Base-by-base conservation (phyloP, 1,139 yeast species). In the Nakaseomyces nivariensis region DNA sequence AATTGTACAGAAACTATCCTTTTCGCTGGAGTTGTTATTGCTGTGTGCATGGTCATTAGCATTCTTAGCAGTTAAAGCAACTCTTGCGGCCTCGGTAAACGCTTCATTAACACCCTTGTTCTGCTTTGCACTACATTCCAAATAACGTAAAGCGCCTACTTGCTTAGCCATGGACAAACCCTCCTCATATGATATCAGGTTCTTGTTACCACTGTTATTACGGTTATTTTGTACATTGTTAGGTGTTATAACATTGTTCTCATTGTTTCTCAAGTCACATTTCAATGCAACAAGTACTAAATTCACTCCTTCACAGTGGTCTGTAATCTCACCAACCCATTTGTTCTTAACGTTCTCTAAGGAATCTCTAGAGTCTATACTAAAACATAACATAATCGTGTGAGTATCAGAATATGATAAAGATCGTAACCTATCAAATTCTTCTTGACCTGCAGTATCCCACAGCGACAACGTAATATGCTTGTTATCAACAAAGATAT, bases 401-500 rank as follows among this genome's bases (percentile, higher is more conserved):
- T 92, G 97, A 5, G 98, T 92, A 66, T 92, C 98, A 24, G 94
- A 82, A 67, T 92, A 92, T 41, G 95, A 84, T 56, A 90, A 73
- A 1, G 96, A 85, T 64, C 97, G 78, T 64, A 90, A 74, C 55
- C 97, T 76, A 67, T 92, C 98, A 63, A 90, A 92, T 71, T 92
- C 98, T 71, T 92, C 98, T 72, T 92, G 98, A 5, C 98, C 98
- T 4, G 98, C 98, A 5, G 98, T 92, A 66, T 92, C 98, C 98
- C 98, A 92, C 51, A 92, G 74, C 29, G 97, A 88, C 55, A 92
- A 72, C 63, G 90, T 95, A 60, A 92, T 86, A 48, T 94, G 89
- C 67, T 88, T 90, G 46, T 94, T 94, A 67, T 92, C 98, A 52
- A 92, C 89, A 70, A 87, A 92, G 56, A 92, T 90, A 67, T 92